Conservation (phyloP, 371 early-diverging fungal species). For the Fennellomyces sp. region DNA sequence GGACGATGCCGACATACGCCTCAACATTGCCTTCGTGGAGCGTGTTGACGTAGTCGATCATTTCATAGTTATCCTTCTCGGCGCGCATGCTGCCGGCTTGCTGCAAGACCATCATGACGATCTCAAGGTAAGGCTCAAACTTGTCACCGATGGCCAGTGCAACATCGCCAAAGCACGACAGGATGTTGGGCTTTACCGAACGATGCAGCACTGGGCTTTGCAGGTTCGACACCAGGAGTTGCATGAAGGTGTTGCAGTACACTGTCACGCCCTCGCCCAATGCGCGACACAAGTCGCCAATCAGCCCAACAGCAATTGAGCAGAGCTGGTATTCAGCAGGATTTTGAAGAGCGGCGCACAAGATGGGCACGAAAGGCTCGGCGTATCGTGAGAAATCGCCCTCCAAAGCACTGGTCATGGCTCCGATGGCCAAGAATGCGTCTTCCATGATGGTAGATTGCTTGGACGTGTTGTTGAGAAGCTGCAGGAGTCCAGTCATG, state of each 20-base stretch:
- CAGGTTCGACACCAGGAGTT: conserved; percentile 76
- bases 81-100: conserved; percentile 81
- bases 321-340: conserved; percentile 90
- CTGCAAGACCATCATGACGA: conserved; percentile 83
- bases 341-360: conserved; percentile 83
- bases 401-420: conserved; percentile 82
- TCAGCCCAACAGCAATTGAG: conserved; percentile 89
- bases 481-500: conserved; percentile 81
- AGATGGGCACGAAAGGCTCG: conserved; percentile 82
- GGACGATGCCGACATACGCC: conserved; percentile 94
- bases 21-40: conserved; percentile 91
- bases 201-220: conserved; percentile 76
- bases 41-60: conserved; percentile 82
- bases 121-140: conserved; percentile 83
- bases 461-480: conserved; percentile 70
- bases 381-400: conserved; percentile 84
- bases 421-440: conserved; percentile 87
- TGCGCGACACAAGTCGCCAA: conserved; percentile 95
- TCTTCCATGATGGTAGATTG: conserved; percentile 92
- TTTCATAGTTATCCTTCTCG: conserved; percentile 67
- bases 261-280: conserved; percentile 70
- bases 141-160: conserved; percentile 91
- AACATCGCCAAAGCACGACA: conserved; percentile 97
- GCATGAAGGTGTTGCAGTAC: conserved; percentile 87
- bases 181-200: conserved; percentile 89